Base-by-base conservation (phyloP, 345 rosid species). In the Euphorbia lathyris region DNA sequence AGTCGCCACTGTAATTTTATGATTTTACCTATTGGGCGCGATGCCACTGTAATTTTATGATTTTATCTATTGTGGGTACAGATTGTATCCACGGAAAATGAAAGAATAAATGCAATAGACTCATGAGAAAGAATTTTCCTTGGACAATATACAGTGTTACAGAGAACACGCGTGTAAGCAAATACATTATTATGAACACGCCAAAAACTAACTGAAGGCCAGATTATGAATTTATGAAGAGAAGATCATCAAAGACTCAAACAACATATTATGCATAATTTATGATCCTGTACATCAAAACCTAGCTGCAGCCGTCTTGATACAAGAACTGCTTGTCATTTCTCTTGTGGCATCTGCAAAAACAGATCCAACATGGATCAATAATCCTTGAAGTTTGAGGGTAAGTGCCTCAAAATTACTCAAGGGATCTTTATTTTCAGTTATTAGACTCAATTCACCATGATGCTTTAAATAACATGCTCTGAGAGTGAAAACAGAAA, bases 201-300 rank as follows among this genome's bases (percentile, higher is more conserved):
- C 32, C 13, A 17, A 53, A 52, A 3, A 51, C n/a, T 0, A 16
- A 4, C 29, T 22, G 2, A 67, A 36, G 23, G 57, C 5, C 29
- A 20, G 0, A 22, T 4, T 23, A 40, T 22, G n/a, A 63, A 3
- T 34, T 34, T 27, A 11, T 22, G 43, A 20, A 25, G 50, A 62
- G 36, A 59, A 58, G 63, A 59, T 16, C 10, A 26, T 9, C 14
- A 12, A 6, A 19, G 43, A 56, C 10, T 23, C 16, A 16, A 50
- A 26, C 65, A 45, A 42, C 57, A 27, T 51, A 11, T 23, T 43
- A 70, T 2, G 27, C 32, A 63, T 11, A 19, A 34, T 63, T 63
- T 30, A 22, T 42, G 22, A 32, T 13, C 23, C 29, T 68, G 36
- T 58, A 58, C 57, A 57, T 27, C 62, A 56, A 38, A 72, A 25